These are phyloP conservation scores for Xerocomellus intermedius DNA, from an alignment of 768 basidiomycete species.

Conservation along the genomic window DNA sequence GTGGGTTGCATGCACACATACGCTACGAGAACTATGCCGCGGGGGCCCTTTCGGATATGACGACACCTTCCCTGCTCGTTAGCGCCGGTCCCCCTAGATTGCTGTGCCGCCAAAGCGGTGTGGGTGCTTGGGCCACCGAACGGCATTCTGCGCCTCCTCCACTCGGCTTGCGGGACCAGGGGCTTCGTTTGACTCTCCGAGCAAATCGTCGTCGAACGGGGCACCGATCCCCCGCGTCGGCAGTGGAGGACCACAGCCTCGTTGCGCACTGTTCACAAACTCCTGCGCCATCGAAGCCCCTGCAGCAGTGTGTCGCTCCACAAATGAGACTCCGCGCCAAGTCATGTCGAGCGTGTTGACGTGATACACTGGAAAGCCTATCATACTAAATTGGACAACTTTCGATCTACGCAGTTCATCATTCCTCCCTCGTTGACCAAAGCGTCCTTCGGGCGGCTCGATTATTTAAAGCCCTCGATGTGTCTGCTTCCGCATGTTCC, in stretches of 20 bases:
- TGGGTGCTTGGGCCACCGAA: slow-evolving; percentile 12
- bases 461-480: slow-evolving; percentile 25
- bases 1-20: not conserved
- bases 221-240: slow-evolving; percentile 7
- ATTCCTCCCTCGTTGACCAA: slow-evolving; percentile 17
- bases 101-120: slow-evolving; percentile 29
- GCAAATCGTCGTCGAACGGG: not conserved
- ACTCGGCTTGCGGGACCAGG: not conserved
- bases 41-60: not conserved
- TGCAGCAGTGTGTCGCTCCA: not conserved
- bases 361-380: slow-evolving; percentile 31
- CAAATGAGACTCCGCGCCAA: slow-evolving; percentile 12
- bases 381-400: slow-evolving; percentile 16
- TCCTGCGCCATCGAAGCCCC: slow-evolving; percentile 10
- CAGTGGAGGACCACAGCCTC: slow-evolving; percentile 26
- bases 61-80: not conserved
- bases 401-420: slow-evolving; percentile 21
- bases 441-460: slow-evolving; percentile 14
- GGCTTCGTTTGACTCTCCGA: not conserved
- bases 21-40: slow-evolving; percentile 1
- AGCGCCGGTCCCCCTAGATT: slow-evolving; percentile 1
- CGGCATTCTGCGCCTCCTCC: slow-evolving; percentile 19
- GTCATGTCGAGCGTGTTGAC: slow-evolving; percentile 6
- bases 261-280: not conserved
- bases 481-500: slow-evolving; percentile 4